Conservation (phyloP, 169 alveolate genomes). For the Miamiensis avidus region DNA sequence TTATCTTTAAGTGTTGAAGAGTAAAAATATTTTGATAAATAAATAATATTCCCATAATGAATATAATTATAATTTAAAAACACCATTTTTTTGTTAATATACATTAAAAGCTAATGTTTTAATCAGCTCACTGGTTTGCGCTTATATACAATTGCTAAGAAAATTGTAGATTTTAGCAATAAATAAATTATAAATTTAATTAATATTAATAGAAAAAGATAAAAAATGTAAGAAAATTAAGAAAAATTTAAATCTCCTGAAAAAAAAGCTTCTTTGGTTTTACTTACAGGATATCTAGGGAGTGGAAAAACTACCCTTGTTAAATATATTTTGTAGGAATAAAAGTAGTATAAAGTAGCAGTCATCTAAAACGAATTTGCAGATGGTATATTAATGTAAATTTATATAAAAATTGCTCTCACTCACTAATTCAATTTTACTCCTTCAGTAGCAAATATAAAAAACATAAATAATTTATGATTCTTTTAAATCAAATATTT, state of each 20-base stretch:
- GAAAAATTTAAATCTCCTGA: background rate
- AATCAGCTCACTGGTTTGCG: no score
- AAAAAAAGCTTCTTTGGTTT: constrained; percentile 22
- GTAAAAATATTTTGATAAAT: no score
- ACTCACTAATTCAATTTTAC: background rate
- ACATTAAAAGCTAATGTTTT: no score
- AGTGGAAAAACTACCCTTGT: constrained; percentile 86
- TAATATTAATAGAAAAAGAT: background rate
- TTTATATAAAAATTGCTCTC: background rate
- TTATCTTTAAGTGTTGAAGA: no score
- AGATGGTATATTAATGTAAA: constrained; percentile 22
- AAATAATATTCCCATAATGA: no score
- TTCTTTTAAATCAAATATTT: background rate
- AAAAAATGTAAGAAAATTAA: background rate
- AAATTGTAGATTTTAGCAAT: no score
- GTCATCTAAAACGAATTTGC: constrained; percentile 48
- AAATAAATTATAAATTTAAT: no score
- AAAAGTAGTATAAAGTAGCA: constrained; percentile 33
- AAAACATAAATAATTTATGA: background rate
- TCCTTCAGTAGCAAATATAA: no score
- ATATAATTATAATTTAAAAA: no score
- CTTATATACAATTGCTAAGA: no score
- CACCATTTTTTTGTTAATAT: no score
- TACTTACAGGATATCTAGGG: constrained; percentile 83
- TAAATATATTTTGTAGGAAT: constrained; percentile 23